Evolutionary conservation across 495 filamentous ascomycete genomes (phyloP), one percentile per base, ranked within the genome.

Genomic region (Aspergillus bridgeri): DNA sequence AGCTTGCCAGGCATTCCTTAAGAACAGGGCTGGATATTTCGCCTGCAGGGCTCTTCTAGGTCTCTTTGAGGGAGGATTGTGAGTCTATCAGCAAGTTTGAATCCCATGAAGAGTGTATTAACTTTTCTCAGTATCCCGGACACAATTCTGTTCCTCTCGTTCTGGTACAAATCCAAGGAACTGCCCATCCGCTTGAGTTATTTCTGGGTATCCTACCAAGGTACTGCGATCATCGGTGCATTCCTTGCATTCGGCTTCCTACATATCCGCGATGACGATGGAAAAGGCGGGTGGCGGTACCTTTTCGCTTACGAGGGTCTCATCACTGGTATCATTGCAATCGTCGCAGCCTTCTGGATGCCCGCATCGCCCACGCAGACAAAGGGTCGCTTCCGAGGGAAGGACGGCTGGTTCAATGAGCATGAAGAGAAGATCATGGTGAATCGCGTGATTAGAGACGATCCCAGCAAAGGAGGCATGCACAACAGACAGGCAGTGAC

Each of bases 21-120:
- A 68, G 38, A 83, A 84, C 1, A 75, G 79, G n/a, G 62, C 67
- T 0, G 82, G 83, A 0, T 95, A 89, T 66, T 85, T 83, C 48
- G 73, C 79, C 11, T 82, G 77, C 58, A 79, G 91, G 44, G 79
- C 83, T 13, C 64, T 93, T 21, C 75, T 94, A 5, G 89, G 88
- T 23, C 71, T 91, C 6, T 72, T 93, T 9, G 89, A 95, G 67
- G 90, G 90, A 51, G 87, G 88, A 17, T 91, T 90, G 74, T 77
- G 54, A 63, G 74, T 73, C 49, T 21, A 29, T 7, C 43, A 15
- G 5, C 6, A 21, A 25, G 7, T 5, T 5, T 1, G 13, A 13
- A 9, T n/a, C 15, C 7, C 23, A 0, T 6, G 11, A 48, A 4
- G 19, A 23, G 6, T 38, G 4, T 27, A 29, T 50, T 60, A 50